Evolutionary conservation across 176 grass and related monocot genomes (phyloP), one percentile per base, ranked within the genome.

Genomic region (Raddia distichophylla): DNA sequence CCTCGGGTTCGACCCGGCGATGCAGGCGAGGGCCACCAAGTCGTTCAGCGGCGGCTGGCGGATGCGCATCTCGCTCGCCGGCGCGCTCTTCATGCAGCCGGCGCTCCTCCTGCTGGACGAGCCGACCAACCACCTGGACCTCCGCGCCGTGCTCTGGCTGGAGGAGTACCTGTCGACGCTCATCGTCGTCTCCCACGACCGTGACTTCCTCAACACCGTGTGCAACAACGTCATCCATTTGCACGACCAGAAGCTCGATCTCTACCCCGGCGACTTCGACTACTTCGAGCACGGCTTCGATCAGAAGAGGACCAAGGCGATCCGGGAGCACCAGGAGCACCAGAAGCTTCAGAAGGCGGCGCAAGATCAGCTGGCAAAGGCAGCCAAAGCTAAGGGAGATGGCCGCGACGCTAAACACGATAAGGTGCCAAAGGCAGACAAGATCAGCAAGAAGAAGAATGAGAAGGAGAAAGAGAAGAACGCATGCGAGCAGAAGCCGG

Each of bases 21-120:
- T 40, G 37, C 37, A 40, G 37, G 37, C 37, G 37, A 40, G 37
- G 37, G 1, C 37, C 37, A 40, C 37, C 37, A 40, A 40, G 37
- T 40, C 37, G 37, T 40, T 40, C 37, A 40, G 37, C 4, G 37
- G 37, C 37, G 37, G 37, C 37, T 40, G 37, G 37, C 2, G 37
- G 37, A 40, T 40, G 37, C 37, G 37, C 37, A 5, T 40, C 37
- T 40, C 37, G 1, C 37, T 40, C 37, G 91, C 91, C 59, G 73
- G 87, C 32, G 91, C 91, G 8, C 87, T 93, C n/a, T 93, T 93
- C 82, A 78, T 93, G 87, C 91, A 93, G 71, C 91, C 91, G 15
- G 90, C 91, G 37, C 75, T 90, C 54, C 62, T 93, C 7, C 71
- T 93, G 51, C 84, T 90, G 9, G 37, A 40, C 37, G 37, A 40